Evolutionary conservation across 768 basidiomycete genomes (phyloP), one percentile per base, ranked within the genome.

Genomic region (Tephrocybe sp.): DNA sequence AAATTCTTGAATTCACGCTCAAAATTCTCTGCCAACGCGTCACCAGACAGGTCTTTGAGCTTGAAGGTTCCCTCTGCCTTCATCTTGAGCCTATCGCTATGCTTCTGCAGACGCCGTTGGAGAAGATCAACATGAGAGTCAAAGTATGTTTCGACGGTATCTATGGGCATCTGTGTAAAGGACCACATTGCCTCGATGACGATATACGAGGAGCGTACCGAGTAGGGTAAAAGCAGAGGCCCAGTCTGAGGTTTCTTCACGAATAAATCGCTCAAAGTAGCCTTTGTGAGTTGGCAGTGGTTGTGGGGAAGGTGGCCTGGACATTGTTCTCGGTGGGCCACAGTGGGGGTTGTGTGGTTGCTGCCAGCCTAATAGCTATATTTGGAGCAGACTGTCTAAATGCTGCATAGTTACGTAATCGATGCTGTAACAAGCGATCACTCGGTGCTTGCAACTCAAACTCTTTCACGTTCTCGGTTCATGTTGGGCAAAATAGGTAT

Each of bases 81-180:
- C 64, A 79, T 70, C 73, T 90, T 93, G 47, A 97, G 75, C 40
- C 81, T 76, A 53, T 93, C 89, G 57, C 89, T 83, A 61, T 93
- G 92, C 49, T 88, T 94, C 66, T 90, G 87, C 23, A 95, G 77
- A 49, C 83, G 83, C 34, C 94, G 83, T 64, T 95, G 89, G 3
- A 90, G 67, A 13, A 91, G 75, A 63, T 90, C 89, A 54, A 90
- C 72, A 63, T 89, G 86, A 1, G 93, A 92, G 70, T 97, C 93
- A 64, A 94, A 95, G 63, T 88, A 97, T 0, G 94, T 97, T 69
- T 97, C 94, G 65, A 94, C 74, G 8, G 94, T 95, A 67, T 97
- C 94, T 94, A 60, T 11, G 24, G 47, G 43, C 41, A 60, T 25
- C 33, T 58, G 25, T 42, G 52, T 64, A 31, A 61, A 55, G 27